Evolutionary conservation across 2,329 filamentous ascomycete genomes (phyloP), one percentile per base, ranked within the genome.

Genomic region (Sporothrix pseudoabietina): DNA sequence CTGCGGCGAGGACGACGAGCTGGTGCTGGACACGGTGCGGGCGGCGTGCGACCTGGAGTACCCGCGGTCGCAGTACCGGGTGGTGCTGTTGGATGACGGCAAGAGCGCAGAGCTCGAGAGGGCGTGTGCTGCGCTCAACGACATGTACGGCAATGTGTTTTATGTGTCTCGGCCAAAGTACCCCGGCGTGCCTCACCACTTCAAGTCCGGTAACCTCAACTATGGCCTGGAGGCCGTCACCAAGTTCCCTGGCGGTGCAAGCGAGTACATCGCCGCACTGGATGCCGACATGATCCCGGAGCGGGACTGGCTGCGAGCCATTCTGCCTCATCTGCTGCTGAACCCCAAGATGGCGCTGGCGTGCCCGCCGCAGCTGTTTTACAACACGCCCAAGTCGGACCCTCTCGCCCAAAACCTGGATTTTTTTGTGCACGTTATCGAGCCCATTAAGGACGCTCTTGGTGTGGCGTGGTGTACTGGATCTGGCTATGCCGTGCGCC

Each of bases 241-340:
- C 19, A 77, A 80, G n/a, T 80, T 89, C 44, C 85, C 86, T 0
- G 87, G 86, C 22, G 87, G 87, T 32, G 82, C 86, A n/a, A 83
- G 83, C 55, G 83, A 87, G 77, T 90, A 84, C 78, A 87, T 90
- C 78, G 89, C 88, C n/a, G 87, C 87, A 54, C 81, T 91, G 47
- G 89, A 91, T 78, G 89, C 89, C 26, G 89, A 91, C 78, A 91
- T 91, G 85, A 90, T 91, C 79, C 87, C 88, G 7, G 87, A 90
- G 79, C 82, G 82, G 71, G 81, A 86, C 65, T 91, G 88, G 87
- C 83, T 90, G 16, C 85, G 88, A 52, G 85, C 87, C 30, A 78
- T 88, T 14, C 79, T 90, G n/a, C 87, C 89, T 71, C 89, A 90
- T 77, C 78, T 90, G 73, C 77, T 90, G 22, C 78, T 83, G 73